Base-by-base conservation (phyloP, 805 yeast species). In the Metschnikowia colocasiae region DNA sequence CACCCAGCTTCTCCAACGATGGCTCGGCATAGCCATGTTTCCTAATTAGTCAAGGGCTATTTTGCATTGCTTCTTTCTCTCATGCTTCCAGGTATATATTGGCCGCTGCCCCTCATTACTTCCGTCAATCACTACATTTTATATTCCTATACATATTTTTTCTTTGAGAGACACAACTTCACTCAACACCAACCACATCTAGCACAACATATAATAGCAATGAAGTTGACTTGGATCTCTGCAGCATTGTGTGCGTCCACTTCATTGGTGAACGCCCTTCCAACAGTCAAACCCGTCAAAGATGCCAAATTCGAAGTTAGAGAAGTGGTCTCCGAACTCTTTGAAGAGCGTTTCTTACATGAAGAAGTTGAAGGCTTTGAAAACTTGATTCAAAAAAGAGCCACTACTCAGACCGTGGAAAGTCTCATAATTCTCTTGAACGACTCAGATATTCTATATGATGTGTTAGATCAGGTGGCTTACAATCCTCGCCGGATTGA, bases 381-480 rank as follows among this genome's bases (percentile, higher is more conserved):
- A 4, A 48, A 45, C 19, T 16, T 48, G 36, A 16, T 37, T 6
- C 47, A 32, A 15, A 45, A 46, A 55, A 59, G 57, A 56, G 70
- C 57, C 33, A 33, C 45, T 3, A 60, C 61, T 30, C 45, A 50
- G 19, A 54, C 64, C 3, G 51, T 67, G 13, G 69, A 59, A 30
- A 35, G 46, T 6, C 45, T 64, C 4, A 47, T 70, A 16, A 38
- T 52, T 4, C 44, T 59, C 6, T 53, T 71, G 19, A 71, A 72
- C 53, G 48, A 44, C 12, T 58, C 74, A 0, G 71, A 69, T 20
- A 50, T 72, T 19, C 49, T 72, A 34, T 72, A 63, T 54, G 53
- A 52, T 12, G 60, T 60, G n/a, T 60, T 72, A 41, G 73, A 72
- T 48, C 63, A 59, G 26, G 58, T 67, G 19, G 71, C 69, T 4